Percentiles rank a stretch among this genome's conserved stretches.
Conservation (phyloP, 139 green algal genomes). For the Yamagishiella unicocca region DNA sequence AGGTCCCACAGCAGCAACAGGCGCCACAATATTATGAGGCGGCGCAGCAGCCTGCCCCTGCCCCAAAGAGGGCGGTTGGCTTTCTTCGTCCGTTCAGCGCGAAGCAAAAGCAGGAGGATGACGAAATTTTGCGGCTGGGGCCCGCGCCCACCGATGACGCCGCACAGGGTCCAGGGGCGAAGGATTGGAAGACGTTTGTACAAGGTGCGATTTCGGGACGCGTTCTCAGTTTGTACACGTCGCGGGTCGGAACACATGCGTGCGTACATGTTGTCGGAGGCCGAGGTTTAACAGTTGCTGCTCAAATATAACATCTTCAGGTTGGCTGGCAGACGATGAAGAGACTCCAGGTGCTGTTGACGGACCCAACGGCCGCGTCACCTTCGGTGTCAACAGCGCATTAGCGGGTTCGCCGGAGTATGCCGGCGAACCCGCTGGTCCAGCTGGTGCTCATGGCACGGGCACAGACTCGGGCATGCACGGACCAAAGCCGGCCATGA, state of each 20-base stretch:
- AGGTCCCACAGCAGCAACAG: background rate
- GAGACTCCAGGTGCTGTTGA: constrained; percentile 11
- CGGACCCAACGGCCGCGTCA: constrained; percentile 9
- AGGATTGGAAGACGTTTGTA: constrained; percentile 39
- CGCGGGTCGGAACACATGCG: too few species aligned
- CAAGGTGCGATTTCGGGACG: background rate
- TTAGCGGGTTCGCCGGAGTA: background rate
- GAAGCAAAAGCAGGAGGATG: background rate
- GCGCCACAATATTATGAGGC: background rate
- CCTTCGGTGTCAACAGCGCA: background rate
- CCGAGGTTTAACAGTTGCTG: too few species aligned
- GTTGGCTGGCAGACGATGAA: constrained; percentile 33
- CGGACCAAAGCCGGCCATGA: constrained; percentile 23
- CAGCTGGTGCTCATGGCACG: background rate
- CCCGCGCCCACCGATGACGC: background rate
- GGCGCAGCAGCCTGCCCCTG: background rate
- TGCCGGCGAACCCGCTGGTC: background rate
- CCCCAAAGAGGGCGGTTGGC: background rate
- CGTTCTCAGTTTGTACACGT: background rate
- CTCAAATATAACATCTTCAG: too few species aligned
- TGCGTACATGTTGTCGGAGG: too few species aligned
- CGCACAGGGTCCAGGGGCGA: background rate
- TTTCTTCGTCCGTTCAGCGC: constrained; percentile 9
- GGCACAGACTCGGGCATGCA: too few species aligned
- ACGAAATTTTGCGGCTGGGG: background rate